Percentiles rank a stretch among this genome's conserved stretches.
Evolutionary conservation across 345 rosid species (phyloP).

Genomic region (Populus simonii): DNA sequence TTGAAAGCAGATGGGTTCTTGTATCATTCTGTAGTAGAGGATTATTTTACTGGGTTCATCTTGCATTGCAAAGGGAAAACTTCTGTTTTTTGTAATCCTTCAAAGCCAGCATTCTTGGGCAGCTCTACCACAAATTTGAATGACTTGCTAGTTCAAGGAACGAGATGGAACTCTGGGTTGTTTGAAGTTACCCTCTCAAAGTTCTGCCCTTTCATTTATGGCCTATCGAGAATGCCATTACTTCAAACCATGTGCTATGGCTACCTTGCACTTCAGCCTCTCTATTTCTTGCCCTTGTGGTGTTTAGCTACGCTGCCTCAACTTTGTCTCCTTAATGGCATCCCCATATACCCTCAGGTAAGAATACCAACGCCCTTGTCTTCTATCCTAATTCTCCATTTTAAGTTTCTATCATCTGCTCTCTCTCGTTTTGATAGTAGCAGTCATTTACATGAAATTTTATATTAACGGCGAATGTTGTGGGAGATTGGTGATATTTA

Average conservation of each 20-base stretch:
- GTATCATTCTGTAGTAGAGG: slow-evolving; percentile 25
- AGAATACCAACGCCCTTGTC: neutral
- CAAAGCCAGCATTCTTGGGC: slow-evolving; percentile 27
- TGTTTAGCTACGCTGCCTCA: slow-evolving; percentile 32
- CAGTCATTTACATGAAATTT: neutral
- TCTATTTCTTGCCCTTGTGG: slow-evolving; percentile 23
- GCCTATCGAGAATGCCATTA: slow-evolving; percentile 18
- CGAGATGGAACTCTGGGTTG: slow-evolving; percentile 31
- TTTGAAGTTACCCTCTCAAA: slow-evolving; percentile 25
- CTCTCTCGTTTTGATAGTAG: neutral
- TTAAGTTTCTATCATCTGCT: too few relatives aligned
- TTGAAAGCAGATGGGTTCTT: slow-evolving; percentile 23
- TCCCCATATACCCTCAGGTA: slow-evolving; percentile 25
- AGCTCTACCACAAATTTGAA: slow-evolving; percentile 20
- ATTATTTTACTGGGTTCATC: slow-evolving; percentile 26
- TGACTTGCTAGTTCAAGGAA: slow-evolving; percentile 26
- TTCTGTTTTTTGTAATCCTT: slow-evolving; percentile 23
- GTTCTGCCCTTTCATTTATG: slow-evolving; percentile 26
- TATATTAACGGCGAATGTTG: neutral
- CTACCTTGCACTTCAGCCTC: slow-evolving; percentile 13
- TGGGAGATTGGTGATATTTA: neutral
- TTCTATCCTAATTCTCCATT: neutral
- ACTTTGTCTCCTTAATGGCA: slow-evolving; percentile 25
- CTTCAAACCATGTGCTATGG: slow-evolving; percentile 30
- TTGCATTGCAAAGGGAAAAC: slow-evolving; percentile 32